Conservation (phyloP, 306 rosid species). For the Cucurbita ficifolia region DNA sequence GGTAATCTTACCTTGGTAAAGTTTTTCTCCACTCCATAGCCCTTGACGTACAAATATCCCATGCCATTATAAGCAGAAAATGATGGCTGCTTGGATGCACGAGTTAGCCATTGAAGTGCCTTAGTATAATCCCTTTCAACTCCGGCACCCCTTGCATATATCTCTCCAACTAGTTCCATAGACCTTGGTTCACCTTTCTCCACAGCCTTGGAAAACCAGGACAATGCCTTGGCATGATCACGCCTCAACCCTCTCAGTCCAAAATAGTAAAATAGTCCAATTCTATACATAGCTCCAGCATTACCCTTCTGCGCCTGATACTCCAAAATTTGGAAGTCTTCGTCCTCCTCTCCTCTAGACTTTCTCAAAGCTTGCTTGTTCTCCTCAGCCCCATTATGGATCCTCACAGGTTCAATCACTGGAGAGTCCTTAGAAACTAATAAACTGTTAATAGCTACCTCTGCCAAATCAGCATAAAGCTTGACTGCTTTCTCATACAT, state of each 20-base stretch:
- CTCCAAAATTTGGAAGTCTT: constrained; percentile 84
- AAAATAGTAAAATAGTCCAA: constrained; percentile 91
- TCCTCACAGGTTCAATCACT: constrained; percentile 73
- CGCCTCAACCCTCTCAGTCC: constrained; percentile 91
- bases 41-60: constrained; percentile 88
- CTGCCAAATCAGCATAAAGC: constrained; percentile 75
- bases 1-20: constrained; percentile 54
- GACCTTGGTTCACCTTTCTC: constrained; percentile 90
- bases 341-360: constrained; percentile 88
- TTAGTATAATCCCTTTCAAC: constrained; percentile 82
- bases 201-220: constrained; percentile 84
- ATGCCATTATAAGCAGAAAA: constrained; percentile 88
- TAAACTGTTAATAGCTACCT: constrained; percentile 82
- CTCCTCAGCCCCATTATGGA: constrained; percentile 87
- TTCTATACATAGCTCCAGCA: constrained; percentile 84
- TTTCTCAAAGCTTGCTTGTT: constrained; percentile 82
- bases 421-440: constrained; percentile 78
- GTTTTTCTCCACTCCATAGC: constrained; percentile 81
- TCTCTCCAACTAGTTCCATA: constrained; percentile 92
- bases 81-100: constrained; percentile 65
- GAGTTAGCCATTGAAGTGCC: constrained; percentile 89
- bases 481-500: constrained; percentile 76
- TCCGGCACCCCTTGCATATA: constrained; percentile 92
- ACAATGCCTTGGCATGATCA: constrained; percentile 69
- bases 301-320: constrained; percentile 93